phyloP scores from a whole-genome alignment of 2,329 filamentous ascomycete genomes.

The Orbilia ellipsospora region DNA sequence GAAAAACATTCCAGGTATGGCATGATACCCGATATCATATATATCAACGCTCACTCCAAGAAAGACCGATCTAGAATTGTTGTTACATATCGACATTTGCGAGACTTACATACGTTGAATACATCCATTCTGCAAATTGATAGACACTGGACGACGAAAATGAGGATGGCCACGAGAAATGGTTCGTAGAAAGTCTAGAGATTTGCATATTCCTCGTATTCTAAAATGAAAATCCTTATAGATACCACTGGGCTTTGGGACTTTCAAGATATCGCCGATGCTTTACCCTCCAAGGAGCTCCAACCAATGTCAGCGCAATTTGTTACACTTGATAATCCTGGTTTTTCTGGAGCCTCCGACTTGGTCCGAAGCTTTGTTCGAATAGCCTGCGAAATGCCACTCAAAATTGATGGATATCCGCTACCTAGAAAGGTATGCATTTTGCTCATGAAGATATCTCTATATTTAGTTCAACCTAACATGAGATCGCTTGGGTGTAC shows the following conservation, averaged over 20 bases:
- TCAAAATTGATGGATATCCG: conserved; percentile 98
- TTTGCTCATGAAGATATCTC: not conserved
- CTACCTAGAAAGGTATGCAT: conserved; percentile 76
- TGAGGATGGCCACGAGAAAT: conserved; percentile 91
- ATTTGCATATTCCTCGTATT: not conserved
- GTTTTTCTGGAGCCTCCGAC: conserved; percentile 88
- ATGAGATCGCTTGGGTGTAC: not conserved
- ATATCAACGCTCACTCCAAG: conserved; percentile 15
- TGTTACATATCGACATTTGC: conserved; percentile 93
- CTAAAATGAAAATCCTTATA: conserved; percentile 21
- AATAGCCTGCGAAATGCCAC: conserved; percentile 88
- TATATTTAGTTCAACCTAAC: not conserved
- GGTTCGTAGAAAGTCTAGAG: conserved; percentile 26
- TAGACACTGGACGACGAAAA: conserved; percentile 94
- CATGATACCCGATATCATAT: not conserved
- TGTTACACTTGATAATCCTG: conserved; percentile 88
- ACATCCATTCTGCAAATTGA: conserved; percentile 93
- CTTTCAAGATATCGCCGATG: conserved; percentile 83
- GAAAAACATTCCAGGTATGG: conserved; percentile 80
- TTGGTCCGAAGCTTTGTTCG: conserved; percentile 95
- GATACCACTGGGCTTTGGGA: conserved; percentile 93
- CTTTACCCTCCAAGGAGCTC: conserved; percentile 78
- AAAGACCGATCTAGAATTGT: conserved; percentile 80
- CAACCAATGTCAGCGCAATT: conserved; percentile 85
- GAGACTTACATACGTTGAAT: conserved; percentile 92